These are phyloP conservation scores for Venturiaceae sp. DNA, from an alignment of 2,329 filamentous ascomycete genomes.

Conservation along the genomic window DNA sequence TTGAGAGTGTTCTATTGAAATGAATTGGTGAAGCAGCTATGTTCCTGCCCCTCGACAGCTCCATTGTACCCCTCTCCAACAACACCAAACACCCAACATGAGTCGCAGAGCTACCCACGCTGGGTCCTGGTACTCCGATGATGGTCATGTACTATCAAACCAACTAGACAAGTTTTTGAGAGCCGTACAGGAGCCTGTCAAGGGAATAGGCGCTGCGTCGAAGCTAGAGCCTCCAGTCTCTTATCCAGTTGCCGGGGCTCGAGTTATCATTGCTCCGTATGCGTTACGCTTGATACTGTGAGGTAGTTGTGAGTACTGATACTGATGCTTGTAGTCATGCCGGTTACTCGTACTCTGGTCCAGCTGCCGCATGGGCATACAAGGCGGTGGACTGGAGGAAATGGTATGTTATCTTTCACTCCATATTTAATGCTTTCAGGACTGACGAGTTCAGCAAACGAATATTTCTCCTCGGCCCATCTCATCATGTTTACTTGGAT, in stretches of 20 bases:
- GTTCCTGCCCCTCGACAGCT: background rate
- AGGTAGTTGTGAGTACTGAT: constrained; percentile 16
- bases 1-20: too few species aligned
- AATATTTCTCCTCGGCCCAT: constrained; percentile 86
- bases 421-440: background rate
- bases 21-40: too few species aligned
- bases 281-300: constrained; percentile 10
- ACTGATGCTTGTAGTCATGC: constrained; percentile 58
- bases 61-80: background rate
- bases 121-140: constrained; percentile 57
- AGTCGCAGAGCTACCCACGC: constrained; percentile 61
- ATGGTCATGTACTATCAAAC: constrained; percentile 46
- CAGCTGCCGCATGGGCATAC: constrained; percentile 91
- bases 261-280: constrained; percentile 89
- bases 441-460: constrained; percentile 50
- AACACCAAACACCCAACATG: constrained; percentile 20
- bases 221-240: constrained; percentile 22
- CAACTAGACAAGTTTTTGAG: constrained; percentile 70
- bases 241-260: constrained; percentile 63
- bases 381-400: constrained; percentile 73
- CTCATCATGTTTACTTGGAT: constrained; percentile 73
- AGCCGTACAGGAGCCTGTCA: constrained; percentile 56
- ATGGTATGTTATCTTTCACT: constrained; percentile 49
- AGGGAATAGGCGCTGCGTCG: constrained; percentile 43
- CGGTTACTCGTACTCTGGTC: constrained; percentile 85